Conservation (phyloP, 2,329 filamentous ascomycete genomes). For the Lasiodiplodia theobromae region DNA sequence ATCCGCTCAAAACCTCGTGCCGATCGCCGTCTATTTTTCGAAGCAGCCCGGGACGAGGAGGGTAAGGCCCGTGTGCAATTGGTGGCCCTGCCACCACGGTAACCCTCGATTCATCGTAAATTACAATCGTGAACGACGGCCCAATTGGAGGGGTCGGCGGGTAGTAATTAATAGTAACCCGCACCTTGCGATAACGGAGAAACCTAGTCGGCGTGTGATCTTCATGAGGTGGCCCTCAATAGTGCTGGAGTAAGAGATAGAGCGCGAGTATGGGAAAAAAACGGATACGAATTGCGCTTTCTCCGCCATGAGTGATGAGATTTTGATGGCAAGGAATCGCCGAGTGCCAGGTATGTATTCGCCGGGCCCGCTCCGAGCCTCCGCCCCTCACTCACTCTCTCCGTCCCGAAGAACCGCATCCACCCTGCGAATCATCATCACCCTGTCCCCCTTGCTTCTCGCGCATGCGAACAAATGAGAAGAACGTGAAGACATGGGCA, state of each 20-base stretch:
- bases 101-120: background rate
- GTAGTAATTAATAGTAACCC: slow-evolving; percentile 20
- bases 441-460: slow-evolving; percentile 14
- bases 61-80: slow-evolving; percentile 16
- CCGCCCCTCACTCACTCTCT: background rate
- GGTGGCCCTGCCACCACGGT: slow-evolving; percentile 12
- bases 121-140: background rate
- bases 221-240: slow-evolving; percentile 21
- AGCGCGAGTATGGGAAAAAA: background rate
- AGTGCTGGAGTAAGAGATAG: slow-evolving; percentile 14
- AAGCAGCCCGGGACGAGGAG: background rate
- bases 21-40: slow-evolving; percentile 24
- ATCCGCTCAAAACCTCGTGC: slow-evolving; percentile 10
- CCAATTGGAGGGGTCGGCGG: slow-evolving; percentile 22
- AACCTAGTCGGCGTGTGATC: background rate
- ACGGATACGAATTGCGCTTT: background rate
- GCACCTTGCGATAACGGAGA: slow-evolving; percentile 15
- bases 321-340: background rate
- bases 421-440: slow-evolving; percentile 25
- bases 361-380: slow-evolving; percentile 10
- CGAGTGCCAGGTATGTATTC: background rate
- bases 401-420: slow-evolving; percentile 3
- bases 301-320: background rate
- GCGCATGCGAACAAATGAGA: background rate
- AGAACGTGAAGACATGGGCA: background rate